Evolutionary conservation across 2,329 filamentous ascomycete species (phyloP).

Genomic region (Ophiostoma perfectum): DNA sequence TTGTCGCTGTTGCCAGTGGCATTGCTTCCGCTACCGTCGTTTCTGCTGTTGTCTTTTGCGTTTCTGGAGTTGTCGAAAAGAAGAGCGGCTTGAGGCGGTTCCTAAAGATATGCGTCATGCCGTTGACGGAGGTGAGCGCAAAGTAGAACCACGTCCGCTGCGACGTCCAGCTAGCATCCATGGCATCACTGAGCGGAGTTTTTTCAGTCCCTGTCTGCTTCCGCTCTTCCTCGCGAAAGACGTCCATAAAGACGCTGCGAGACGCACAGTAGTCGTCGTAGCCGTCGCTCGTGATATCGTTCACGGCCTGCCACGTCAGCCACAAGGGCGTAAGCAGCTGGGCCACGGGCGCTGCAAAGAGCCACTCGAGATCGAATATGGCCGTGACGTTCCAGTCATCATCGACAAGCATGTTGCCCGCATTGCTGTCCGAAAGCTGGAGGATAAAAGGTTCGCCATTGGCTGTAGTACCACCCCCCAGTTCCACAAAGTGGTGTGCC

Average conservation of each 20-base stretch:
- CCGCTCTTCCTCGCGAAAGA: neutral
- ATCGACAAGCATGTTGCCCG: constrained; percentile 33
- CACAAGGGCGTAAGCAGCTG: constrained; percentile 30
- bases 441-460: constrained; percentile 26
- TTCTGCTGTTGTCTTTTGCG: too few species aligned
- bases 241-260: neutral
- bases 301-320: constrained; percentile 28
- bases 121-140: neutral
- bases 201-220: neutral
- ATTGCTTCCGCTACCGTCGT: too few species aligned
- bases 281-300: constrained; percentile 15
- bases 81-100: too few species aligned
- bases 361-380: constrained; percentile 33
- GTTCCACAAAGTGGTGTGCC: constrained; percentile 6
- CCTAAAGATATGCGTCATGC: too few species aligned
- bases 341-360: constrained; percentile 31
- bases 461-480: neutral
- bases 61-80: too few species aligned
- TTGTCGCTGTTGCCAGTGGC: too few species aligned
- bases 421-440: constrained; percentile 31
- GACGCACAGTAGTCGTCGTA: constrained; percentile 18
- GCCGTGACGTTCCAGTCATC: constrained; percentile 33
- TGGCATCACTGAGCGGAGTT: constrained; percentile 9
- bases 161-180: constrained; percentile 10
- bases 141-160: neutral